Evolutionary conservation across 176 grass and related monocot genomes (phyloP).

Genomic region (Oropetium thomaeum): DNA sequence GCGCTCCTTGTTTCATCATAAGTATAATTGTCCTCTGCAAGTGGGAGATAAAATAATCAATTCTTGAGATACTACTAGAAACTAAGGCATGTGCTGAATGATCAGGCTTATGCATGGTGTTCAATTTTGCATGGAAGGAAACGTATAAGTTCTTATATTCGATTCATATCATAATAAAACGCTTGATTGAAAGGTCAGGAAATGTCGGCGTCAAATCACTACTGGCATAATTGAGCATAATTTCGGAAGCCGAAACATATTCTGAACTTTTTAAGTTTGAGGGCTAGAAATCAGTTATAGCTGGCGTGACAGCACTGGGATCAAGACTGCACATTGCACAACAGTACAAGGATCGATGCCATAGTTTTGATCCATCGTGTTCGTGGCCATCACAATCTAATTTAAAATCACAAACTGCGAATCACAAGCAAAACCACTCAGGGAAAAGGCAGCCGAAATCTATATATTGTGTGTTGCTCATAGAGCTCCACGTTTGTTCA

Average conservation of each 20-base stretch:
- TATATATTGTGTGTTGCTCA: neutral
- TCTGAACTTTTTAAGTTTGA: slow-evolving; percentile 3
- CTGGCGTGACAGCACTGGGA: neutral
- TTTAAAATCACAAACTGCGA: neutral
- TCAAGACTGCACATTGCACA: neutral
- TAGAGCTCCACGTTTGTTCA: neutral
- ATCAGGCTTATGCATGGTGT: neutral
- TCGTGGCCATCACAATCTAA: neutral
- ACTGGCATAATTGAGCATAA: neutral
- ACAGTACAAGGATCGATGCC: slow-evolving; percentile 1
- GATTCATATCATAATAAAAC: neutral
- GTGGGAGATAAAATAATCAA: neutral
- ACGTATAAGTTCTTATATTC: slow-evolving; percentile 14
- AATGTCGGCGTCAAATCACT: slow-evolving; percentile 1
- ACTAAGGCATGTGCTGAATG: neutral
- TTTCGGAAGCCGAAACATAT: neutral
- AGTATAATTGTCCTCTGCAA: neutral
- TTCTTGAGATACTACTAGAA: neutral
- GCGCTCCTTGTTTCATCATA: neutral
- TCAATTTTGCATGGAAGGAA: neutral
- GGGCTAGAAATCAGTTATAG: neutral
- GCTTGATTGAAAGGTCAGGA: neutral
- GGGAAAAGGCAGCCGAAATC: neutral
- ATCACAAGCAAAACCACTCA: neutral
- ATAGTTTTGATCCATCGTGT: neutral